Percentiles rank a stretch among this genome's conserved stretches.
Evolutionary conservation across 106 monocot species (phyloP).

Genomic region (Acanthochlamys bracteata): DNA sequence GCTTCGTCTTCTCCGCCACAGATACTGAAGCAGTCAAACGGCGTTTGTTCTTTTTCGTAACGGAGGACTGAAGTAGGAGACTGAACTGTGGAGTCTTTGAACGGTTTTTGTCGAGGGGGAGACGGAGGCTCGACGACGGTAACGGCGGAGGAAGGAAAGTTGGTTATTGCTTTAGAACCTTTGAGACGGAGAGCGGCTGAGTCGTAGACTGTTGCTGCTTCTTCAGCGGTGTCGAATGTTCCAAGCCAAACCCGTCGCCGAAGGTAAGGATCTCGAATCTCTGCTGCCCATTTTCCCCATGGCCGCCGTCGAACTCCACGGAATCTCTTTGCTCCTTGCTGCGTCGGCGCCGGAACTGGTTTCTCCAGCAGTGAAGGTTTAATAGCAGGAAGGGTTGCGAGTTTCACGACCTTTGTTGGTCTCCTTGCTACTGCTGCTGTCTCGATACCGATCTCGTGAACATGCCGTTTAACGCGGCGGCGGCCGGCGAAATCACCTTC

Average conservation of each 20-base stretch:
- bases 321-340: conserved; percentile 1
- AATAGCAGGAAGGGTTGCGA: background rate
- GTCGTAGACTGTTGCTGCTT: conserved; percentile 54
- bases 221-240: conserved; percentile 63
- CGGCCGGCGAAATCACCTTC: background rate
- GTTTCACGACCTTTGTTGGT: no score
- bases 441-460: conserved; percentile 33
- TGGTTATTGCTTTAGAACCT: conserved; percentile 40
- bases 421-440: background rate
- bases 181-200: conserved; percentile 33
- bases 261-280: conserved; percentile 52
- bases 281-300: conserved; percentile 54
- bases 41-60: conserved; percentile 5
- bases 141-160: conserved; percentile 24
- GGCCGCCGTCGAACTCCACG: conserved; percentile 23
- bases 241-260: conserved; percentile 55
- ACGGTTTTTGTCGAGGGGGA: background rate
- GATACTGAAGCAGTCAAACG: conserved; percentile 6
- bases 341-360: background rate
- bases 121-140: conserved; percentile 1
- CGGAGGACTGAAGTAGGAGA: conserved; percentile 43
- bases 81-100: no score
- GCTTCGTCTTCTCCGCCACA: background rate
- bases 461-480: conserved; percentile 24
- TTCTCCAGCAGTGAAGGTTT: background rate